Base-by-base conservation (phyloP, 1,284 basidiomycete genomes). In the Xanthoconium separans region DNA sequence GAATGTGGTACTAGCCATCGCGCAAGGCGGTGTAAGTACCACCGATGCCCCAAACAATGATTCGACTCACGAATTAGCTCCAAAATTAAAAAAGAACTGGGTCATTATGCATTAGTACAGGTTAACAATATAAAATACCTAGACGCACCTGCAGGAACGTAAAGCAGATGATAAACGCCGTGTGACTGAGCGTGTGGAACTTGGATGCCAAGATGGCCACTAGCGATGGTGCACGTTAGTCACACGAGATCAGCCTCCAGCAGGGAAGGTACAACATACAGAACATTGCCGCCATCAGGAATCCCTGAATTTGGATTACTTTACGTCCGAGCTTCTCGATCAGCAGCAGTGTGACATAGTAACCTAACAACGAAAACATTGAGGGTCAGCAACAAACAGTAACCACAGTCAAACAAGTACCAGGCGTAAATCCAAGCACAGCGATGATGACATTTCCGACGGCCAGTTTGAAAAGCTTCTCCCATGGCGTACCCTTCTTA, bases 281-380 rank as follows among this genome's bases (percentile, higher is more conserved):
- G 73, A 89, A 87, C 2, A 89, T 72, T 2, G 85, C 85, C 40
- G 89, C 78, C 57, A 89, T 48, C 37, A 84, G 65, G 79, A 92
- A 93, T 11, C 90, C 90, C 73, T 89, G 86, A 51, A 92, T 75
- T 68, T 92, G 89, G 60, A 90, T 89, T 65, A 77, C 77, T 65
- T 89, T 90, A 40, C 88, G 78, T 2, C 89, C 89, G 22, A 89
- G 77, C 56, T 76, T 78, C 70, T 91, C 89, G 58, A 91, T 87
- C 11, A 84, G 81, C 34, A 89, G 65, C 47, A 91, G 76, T 0
- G 86, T 75, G 4, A 74, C 83, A 61, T 89, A 91, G 69, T 90
- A 88, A 8, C 88, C 87, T 65, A 74, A 50, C 50, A 64, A 50
- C 66, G 62, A 29, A 30, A 44, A 46, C 9, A 18, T 16, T 22